Percentiles rank a stretch among this genome's conserved stretches.
Evolutionary conservation across 139 green algal species (phyloP).

Genomic region (Tetraselmis chui): DNA sequence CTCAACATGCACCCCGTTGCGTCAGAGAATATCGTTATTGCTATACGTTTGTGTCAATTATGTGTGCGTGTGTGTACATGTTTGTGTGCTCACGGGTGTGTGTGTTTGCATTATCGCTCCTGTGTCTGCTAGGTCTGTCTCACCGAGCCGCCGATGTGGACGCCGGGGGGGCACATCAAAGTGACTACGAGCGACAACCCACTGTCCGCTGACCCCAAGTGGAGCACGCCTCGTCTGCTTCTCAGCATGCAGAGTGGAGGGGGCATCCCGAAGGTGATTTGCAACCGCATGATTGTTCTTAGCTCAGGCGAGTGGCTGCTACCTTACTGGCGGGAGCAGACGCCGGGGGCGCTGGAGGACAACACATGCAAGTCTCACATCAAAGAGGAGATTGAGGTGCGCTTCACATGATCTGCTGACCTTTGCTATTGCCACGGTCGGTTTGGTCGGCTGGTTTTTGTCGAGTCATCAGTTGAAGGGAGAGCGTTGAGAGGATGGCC

Average conservation of each 20-base stretch:
- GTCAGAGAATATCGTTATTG: too few species aligned
- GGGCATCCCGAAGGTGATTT: conserved; percentile 2
- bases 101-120: too few species aligned
- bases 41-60: too few species aligned
- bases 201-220: neutral
- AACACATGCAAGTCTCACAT: neutral
- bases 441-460: too few species aligned
- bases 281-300: neutral
- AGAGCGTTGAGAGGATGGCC: neutral
- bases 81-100: too few species aligned
- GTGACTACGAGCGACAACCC: neutral
- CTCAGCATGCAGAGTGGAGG: neutral
- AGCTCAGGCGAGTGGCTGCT: neutral
- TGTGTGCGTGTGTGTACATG: too few species aligned
- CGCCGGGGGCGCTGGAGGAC: neutral
- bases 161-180: neutral
- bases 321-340: neutral
- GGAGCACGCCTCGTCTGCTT: neutral
- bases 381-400: neutral
- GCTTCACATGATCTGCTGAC: too few species aligned
- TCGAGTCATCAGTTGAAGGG: too few species aligned
- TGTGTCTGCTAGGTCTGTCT: neutral
- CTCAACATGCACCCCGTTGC: too few species aligned
- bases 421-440: too few species aligned
- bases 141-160: neutral